Base-by-base conservation (phyloP, 148 eudicot genomes). In the Cornus florida region DNA sequence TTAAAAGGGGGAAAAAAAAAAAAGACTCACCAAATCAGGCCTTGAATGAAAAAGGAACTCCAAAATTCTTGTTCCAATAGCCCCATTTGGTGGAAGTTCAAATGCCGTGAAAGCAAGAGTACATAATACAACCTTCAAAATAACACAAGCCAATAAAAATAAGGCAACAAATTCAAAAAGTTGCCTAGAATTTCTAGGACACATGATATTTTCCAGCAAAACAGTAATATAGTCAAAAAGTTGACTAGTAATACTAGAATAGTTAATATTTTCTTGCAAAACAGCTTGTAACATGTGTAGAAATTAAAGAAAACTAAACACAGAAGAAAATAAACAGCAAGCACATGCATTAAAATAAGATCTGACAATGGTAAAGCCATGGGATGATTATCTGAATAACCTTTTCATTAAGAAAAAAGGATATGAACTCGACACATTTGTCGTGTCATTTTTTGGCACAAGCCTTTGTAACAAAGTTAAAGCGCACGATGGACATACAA, bases 21-120 rank as follows among this genome's bases (percentile, higher is more conserved):
- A 67, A 75, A 10, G 24, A 57, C 93, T 87, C 85, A 95, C 99
- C 93, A 95, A 82, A 83, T 95, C 99, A 71, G 95, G 78, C 79
- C 97, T 91, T 16, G 99, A 95, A 88, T 95, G 82, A 87, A 95
- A 95, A 77, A 95, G 86, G 79, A 92, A 93, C 91, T 86, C 75
- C 88, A 95, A 78, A 79, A 93, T 79, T 86, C 72, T 86, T 62
- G 99, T 95, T 48, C 99, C 99, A 82, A 93, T 86, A 72, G 99
- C 99, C 64, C 79, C 92, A 85, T 95, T 95, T 28, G 99, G 99
- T 80, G 99, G 99, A 74, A 95, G 97, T 85, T 95, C 99, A 87
- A 95, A 95, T 77, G 99, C 93, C 74, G 99, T 81, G 87, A 95
- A 95, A 84, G 97, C 97, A 67, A 93, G 90, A 23, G 99, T 95